Evolutionary conservation across 2,329 filamentous ascomycete genomes (phyloP), one percentile per base, ranked within the genome.

Genomic region (Monosporascus cannonballus): DNA sequence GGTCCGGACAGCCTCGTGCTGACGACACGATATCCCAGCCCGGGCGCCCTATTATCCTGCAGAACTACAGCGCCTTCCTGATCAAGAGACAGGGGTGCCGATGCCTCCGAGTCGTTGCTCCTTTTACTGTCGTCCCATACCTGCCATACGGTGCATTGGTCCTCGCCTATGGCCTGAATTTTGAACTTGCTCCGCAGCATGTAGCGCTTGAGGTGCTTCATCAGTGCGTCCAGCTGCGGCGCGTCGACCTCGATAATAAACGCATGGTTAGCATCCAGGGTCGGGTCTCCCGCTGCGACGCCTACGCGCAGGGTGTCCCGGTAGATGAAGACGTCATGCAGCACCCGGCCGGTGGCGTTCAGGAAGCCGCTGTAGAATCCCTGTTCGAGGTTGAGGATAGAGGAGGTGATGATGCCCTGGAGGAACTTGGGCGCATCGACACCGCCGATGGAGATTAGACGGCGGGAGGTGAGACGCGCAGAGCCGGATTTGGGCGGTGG

Each of bases 261-360:
- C 30, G 77, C 76, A 56, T 76, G 72, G 4, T 64, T 52, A 63
- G 71, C 45, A n/a, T 39, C 50, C 11, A 50, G 51, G 14, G 46
- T 17, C 14, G 56, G 50, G 59, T 59, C 47, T 54, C 55, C 56
- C 8, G 15, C 63, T 50, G 59, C 61, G 20, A 62, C 61, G 44
- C 50, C 53, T 15, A 63, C 45, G 22, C 62, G 62, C 47, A 69
- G 64, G 46, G 71, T 64, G 57, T 81, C 73, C 0, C 85, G 86
- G 75, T 96, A 96, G 47, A 99, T 77, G 69, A 97, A 96, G 50
- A 91, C 87, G 72, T 99, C 94, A 73, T 93, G 83, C 44, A 96
- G 75, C 9, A 99, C 80, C 53, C 92, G 83, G 42, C 94, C 94
- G 55, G 84, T 83, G 7, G 93, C 90, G 60, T 88, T 96, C 42